Percentiles rank a stretch among this genome's conserved stretches.
phyloP scores from a whole-genome alignment of 2,329 filamentous ascomycete genomes.

The Trichoderma atrobrunneum region DNA sequence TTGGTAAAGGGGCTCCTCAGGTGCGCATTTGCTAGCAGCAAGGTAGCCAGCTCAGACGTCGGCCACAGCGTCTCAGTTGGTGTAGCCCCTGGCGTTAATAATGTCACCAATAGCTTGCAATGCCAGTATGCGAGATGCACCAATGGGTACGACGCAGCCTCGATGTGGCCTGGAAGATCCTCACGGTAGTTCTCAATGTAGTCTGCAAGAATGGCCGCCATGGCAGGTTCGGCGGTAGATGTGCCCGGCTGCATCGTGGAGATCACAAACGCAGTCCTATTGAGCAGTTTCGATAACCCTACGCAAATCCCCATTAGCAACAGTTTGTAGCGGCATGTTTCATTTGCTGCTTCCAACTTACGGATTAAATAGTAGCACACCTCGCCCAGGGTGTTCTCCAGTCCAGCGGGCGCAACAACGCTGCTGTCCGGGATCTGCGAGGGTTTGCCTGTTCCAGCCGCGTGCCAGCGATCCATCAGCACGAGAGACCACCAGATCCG shows the following conservation, averaged over 20 bases:
- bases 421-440: conserved; percentile 61
- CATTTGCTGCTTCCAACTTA: conserved; percentile 42
- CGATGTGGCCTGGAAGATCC: conserved; percentile 57
- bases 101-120: conserved; percentile 60
- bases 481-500: conserved; percentile 72
- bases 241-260: conserved; percentile 36
- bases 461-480: conserved; percentile 70
- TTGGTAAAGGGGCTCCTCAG: conserved; percentile 63
- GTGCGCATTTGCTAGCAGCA: conserved; percentile 54
- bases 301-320: conserved; percentile 20
- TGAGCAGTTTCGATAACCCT: conserved; percentile 58
- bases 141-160: conserved; percentile 50
- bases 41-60: conserved; percentile 55
- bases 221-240: conserved; percentile 33
- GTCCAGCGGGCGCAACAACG: conserved; percentile 57
- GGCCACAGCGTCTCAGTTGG: conserved; percentile 59
- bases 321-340: not conserved
- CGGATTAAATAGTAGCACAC: conserved; percentile 62
- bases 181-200: conserved; percentile 62
- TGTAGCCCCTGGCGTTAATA: conserved; percentile 55
- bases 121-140: conserved; percentile 71
- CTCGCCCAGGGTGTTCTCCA: conserved; percentile 61
- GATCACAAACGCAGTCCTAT: conserved; percentile 38
- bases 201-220: conserved; percentile 36
- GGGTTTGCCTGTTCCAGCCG: conserved; percentile 62